A percentile compares a stretch with the other conserved stretches of the same genome.
These are phyloP conservation scores for Podospora fimiseda DNA, from an alignment of 495 filamentous ascomycete species.

Conservation along the genomic window DNA sequence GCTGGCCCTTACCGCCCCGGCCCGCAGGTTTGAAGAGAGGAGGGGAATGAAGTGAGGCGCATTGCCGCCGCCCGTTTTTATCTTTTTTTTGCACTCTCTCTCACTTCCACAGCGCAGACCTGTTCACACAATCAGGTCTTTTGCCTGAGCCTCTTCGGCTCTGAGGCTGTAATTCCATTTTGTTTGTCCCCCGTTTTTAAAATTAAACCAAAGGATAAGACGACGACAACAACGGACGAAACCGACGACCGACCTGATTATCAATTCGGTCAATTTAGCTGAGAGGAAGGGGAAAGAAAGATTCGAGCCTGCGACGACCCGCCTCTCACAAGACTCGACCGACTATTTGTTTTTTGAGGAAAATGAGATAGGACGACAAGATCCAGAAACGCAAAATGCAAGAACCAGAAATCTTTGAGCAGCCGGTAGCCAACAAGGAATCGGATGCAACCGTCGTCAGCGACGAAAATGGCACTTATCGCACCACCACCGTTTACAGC, in stretches of 20 bases:
- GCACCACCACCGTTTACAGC: conserved; percentile 17
- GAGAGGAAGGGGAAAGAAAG: background rate
- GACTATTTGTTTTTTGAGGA: too few relatives aligned
- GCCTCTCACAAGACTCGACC: too few relatives aligned
- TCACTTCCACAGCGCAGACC: too few relatives aligned
- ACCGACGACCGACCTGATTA: too few relatives aligned
- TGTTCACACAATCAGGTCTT: too few relatives aligned
- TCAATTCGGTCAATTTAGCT: background rate
- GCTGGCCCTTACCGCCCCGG: background rate
- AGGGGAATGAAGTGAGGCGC: background rate
- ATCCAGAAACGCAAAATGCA: too few relatives aligned
- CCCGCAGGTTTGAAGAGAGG: background rate
- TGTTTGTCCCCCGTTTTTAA: too few relatives aligned
- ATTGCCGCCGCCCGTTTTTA: background rate
- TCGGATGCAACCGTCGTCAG: conserved; percentile 12
- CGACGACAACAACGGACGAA: too few relatives aligned
- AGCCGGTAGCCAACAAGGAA: conserved; percentile 26
- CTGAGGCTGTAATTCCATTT: background rate
- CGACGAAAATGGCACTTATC: conserved; percentile 21
- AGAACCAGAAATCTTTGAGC: conserved; percentile 32
- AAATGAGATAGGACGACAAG: background rate
- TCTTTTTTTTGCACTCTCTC: too few relatives aligned
- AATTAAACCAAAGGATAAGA: too few relatives aligned
- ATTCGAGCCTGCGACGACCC: too few relatives aligned
- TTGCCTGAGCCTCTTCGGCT: background rate